Percentiles rank a stretch among this genome's conserved stretches.
phyloP scores from a whole-genome alignment of 169 alveolate genomes.

The Plasmodium fragile region DNA sequence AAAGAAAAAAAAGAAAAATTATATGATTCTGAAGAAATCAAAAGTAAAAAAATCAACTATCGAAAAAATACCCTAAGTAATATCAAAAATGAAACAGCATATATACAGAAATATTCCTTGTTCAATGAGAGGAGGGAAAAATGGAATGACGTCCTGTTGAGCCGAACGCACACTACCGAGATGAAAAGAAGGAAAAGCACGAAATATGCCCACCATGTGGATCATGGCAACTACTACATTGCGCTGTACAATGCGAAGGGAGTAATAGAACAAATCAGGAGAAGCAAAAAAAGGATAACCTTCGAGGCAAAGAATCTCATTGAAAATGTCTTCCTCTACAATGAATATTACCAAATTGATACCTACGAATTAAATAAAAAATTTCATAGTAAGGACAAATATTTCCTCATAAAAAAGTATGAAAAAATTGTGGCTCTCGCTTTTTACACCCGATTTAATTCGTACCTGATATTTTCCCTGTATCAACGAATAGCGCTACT shows the following conservation, averaged over 20 bases:
- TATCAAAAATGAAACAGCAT: conserved; percentile 34
- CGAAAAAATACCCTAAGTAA: conserved; percentile 34
- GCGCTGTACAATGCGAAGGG: not conserved
- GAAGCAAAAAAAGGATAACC: conserved; percentile 4
- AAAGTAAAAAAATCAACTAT: not conserved
- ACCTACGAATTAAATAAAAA: conserved; percentile 37
- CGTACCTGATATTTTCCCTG: conserved; percentile 56
- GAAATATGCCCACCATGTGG: conserved; percentile 14
- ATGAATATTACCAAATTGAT: conserved; percentile 54
- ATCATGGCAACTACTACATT: conserved; percentile 24
- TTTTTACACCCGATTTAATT: conserved; percentile 56
- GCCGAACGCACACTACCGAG: not conserved
- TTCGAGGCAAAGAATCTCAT: conserved; percentile 17
- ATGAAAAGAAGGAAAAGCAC: not conserved
- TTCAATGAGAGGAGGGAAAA: conserved; percentile 46
- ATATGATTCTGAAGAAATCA: conserved; percentile 15
- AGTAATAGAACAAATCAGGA: not conserved
- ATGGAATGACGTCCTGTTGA: conserved; percentile 7
- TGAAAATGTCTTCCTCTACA: conserved; percentile 23
- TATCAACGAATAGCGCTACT: conserved; percentile 64
- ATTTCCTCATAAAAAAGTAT: conserved; percentile 73
- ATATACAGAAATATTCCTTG: conserved; percentile 57
- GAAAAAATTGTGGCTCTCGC: conserved; percentile 59
- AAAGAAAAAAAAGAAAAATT: conserved; percentile 11
- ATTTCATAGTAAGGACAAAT: conserved; percentile 54